phyloP scores from a whole-genome alignment of 768 basidiomycete genomes.

The Xanthoconium purpureum region DNA sequence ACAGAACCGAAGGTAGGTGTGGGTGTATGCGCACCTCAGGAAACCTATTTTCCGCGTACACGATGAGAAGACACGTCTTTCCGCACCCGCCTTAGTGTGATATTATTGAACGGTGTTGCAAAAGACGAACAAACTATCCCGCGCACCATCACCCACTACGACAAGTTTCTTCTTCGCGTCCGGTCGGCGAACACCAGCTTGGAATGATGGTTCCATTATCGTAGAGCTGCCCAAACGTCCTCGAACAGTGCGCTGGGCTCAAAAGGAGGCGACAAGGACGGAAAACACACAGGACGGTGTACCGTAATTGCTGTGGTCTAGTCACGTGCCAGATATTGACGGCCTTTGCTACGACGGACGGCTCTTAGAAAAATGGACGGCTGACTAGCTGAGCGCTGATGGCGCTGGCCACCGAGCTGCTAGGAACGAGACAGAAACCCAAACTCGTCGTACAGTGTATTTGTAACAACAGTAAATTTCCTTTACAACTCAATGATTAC shows the following conservation, averaged over 20 bases:
- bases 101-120: constrained; percentile 24
- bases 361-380: too few relatives aligned
- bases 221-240: background rate
- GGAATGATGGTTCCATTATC: constrained; percentile 27
- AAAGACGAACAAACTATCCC: constrained; percentile 29
- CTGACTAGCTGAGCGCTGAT: too few relatives aligned
- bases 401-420: too few relatives aligned
- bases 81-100: constrained; percentile 68
- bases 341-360: too few relatives aligned
- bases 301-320: background rate
- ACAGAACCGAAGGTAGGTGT: constrained; percentile 3
- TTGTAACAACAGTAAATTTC: background rate
- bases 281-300: constrained; percentile 2
- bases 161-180: constrained; percentile 86
- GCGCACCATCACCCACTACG: constrained; percentile 82
- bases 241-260: background rate
- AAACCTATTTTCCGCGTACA: constrained; percentile 94
- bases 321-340: constrained; percentile 13
- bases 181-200: constrained; percentile 48
- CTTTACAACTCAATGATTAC: too few relatives aligned
- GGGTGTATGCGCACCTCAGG: constrained; percentile 68
- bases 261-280: background rate
- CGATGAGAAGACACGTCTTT: constrained; percentile 94
- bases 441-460: too few relatives aligned
- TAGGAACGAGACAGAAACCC: background rate